A percentile compares a stretch with the other conserved stretches of the same genome.
These are phyloP conservation scores for Penicillium palitans DNA, from an alignment of 2,329 filamentous ascomycete species.

Conservation along the genomic window DNA sequence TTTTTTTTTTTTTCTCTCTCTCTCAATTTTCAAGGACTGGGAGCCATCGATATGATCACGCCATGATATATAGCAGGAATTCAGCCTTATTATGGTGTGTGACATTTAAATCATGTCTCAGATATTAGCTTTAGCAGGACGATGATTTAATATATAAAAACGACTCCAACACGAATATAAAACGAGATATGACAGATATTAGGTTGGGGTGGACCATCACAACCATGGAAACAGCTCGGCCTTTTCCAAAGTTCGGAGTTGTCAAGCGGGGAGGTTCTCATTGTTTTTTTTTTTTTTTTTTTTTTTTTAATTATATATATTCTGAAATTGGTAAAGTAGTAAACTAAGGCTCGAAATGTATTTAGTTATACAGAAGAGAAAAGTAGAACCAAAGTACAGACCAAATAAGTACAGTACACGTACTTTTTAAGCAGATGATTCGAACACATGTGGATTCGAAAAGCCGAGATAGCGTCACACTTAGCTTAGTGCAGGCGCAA, in stretches of 20 bases:
- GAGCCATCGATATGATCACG: not conserved
- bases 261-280: not conserved
- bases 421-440: not conserved
- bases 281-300: not conserved
- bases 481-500: not conserved
- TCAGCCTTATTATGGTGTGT: not conserved
- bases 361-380: too few relatives aligned
- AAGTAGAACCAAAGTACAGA: not conserved
- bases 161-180: not conserved
- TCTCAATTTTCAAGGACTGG: not conserved
- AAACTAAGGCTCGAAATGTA: not conserved
- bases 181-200: not conserved
- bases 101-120: not conserved
- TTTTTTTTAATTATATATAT: too few relatives aligned
- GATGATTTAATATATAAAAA: not conserved
- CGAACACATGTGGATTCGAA: not conserved
- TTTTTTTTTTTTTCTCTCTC: too few relatives aligned
- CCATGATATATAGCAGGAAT: not conserved
- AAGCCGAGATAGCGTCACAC: slow-evolving; percentile 1
- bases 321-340: not conserved
- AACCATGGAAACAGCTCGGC: slow-evolving; percentile 6
- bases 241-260: not conserved
- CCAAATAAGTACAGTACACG: not conserved
- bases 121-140: not conserved
- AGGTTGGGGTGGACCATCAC: not conserved